Evolutionary conservation across 1,284 basidiomycete species (phyloP), one percentile per base, ranked within the genome.

Genomic region (Microbotryum saponariae): DNA sequence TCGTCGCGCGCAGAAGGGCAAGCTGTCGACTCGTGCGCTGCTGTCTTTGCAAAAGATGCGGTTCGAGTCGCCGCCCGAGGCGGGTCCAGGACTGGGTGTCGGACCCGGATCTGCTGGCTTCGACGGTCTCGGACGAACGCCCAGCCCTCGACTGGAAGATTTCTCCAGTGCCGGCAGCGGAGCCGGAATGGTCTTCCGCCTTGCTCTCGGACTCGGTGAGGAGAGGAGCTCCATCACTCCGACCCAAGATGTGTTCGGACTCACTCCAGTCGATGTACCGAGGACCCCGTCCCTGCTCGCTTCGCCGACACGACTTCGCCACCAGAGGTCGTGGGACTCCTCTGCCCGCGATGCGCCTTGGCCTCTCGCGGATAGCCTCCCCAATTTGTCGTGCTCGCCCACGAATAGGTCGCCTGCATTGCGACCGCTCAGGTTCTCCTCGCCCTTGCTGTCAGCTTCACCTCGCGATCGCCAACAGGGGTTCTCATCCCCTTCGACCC

Each of bases 31-130:
- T 56, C 59, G 55, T 49, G 62, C 67, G 20, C 64, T 68, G 9
- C 37, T 64, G 20, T 54, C 52, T 18, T 54, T 68, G 20, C 64
- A 64, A 54, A 51, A 59, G 47, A 68, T 68, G 67, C 59, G 60
- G 8, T 63, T 68, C 60, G 67, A 66, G 50, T 10, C 60, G 27
- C 56, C 59, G 4, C n/a, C 42, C 25, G 58, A 62, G 16, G 60
- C 58, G 2, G 60, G 60, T 2, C 59, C 60, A 55, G 67, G 67
- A 7, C 59, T 68, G 25, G 67, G 67, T 21, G 62, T 68, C 8
- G 67, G 64, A 5, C 64, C 67, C 44, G 57, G 55, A 1, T 64
- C 67, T 47, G 51, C 66, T 1, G 63, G 63, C 16, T 45, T 62
- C 31, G 56, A 60, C 9, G 49, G n/a, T 29, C 25, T 25, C 59